Percentiles rank a stretch among this genome's conserved stretches.
These are phyloP conservation scores for Ilex paraguariensis DNA, from an alignment of 305 asterid genomes.

Conservation along the genomic window DNA sequence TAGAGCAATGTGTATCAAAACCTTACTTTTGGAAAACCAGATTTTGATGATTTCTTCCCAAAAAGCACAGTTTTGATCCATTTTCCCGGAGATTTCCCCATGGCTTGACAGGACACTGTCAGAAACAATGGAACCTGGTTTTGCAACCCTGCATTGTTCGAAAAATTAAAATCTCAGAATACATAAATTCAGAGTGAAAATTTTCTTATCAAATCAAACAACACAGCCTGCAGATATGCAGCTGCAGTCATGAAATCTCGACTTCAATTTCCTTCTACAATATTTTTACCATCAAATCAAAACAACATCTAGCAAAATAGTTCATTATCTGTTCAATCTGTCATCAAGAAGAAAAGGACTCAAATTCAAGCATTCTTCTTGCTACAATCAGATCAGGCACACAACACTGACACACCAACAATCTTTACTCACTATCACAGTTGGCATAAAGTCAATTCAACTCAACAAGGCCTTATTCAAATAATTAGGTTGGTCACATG, in stretches of 20 bases:
- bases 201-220: neutral
- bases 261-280: neutral
- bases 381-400: no score
- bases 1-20: neutral
- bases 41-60: constrained; percentile 81
- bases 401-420: no score
- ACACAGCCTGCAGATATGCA: neutral
- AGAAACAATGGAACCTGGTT: constrained; percentile 22
- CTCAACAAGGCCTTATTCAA: no score
- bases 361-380: no score
- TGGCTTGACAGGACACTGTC: constrained; percentile 26
- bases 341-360: no score
- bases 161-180: constrained; percentile 9
- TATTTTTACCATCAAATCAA: no score
- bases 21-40: constrained; percentile 73
- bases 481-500: no score
- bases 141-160: constrained; percentile 31
- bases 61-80: constrained; percentile 94
- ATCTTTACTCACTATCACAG: no score
- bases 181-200: neutral
- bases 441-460: no score
- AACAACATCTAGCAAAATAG: no score
- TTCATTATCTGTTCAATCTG: no score
- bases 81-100: constrained; percentile 97
- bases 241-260: neutral